These are phyloP conservation scores for Penicillium cosmopolitanum DNA, from an alignment of 495 filamentous ascomycete species.

Conservation along the genomic window DNA sequence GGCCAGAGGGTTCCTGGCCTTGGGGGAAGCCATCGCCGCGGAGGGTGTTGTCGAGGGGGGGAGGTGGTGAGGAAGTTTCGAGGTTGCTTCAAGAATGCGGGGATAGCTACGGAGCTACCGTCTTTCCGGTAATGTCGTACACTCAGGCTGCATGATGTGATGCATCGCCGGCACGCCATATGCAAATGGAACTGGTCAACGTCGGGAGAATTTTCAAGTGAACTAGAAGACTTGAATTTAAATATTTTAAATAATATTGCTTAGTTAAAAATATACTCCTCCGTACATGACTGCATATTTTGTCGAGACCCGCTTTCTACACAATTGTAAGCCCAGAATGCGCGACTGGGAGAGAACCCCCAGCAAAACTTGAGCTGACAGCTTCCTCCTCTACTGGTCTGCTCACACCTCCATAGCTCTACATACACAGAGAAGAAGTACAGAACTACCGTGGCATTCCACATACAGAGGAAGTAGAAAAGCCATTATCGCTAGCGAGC, in stretches of 20 bases:
- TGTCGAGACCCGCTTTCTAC: too few relatives aligned
- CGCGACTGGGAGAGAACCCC: background rate
- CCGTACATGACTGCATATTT: too few relatives aligned
- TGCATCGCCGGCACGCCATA: slow-evolving; percentile 2
- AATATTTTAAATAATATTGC: background rate
- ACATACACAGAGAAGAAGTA: background rate
- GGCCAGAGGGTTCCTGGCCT: slow-evolving; percentile 56
- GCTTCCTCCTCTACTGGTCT: background rate
- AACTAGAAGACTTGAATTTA: background rate
- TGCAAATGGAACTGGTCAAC: too few relatives aligned
- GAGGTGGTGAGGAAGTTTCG: slow-evolving; percentile 11
- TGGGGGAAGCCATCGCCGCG: slow-evolving; percentile 37
- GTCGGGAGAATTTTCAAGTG: too few relatives aligned
- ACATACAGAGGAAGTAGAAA: slow-evolving; percentile 22
- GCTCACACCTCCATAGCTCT: background rate
- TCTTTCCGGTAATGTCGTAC: slow-evolving; percentile 20
- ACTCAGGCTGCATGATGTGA: background rate
- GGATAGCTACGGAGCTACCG: slow-evolving; percentile 20
- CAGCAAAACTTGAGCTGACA: background rate
- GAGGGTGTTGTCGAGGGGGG: slow-evolving; percentile 2
- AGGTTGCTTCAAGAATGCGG: slow-evolving; percentile 31
- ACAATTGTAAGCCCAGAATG: too few relatives aligned
- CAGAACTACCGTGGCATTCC: slow-evolving; percentile 28
- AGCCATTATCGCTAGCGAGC: slow-evolving; percentile 27
- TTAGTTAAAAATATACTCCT: too few relatives aligned